Conservation (phyloP, 2,329 filamentous ascomycete species). For the Cyphellophora europaea region DNA sequence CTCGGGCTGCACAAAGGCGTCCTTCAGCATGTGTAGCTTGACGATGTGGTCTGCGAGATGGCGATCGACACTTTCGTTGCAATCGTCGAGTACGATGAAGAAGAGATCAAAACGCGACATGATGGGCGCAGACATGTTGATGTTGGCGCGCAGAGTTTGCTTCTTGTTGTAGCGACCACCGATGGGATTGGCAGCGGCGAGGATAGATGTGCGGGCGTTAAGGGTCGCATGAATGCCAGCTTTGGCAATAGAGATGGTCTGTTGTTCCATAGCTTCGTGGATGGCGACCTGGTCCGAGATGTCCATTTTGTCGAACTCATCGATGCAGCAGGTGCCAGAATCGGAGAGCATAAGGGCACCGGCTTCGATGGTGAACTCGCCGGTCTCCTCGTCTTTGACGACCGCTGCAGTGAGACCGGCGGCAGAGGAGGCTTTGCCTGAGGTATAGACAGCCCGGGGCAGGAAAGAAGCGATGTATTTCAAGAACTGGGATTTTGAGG, state of each 20-base stretch:
- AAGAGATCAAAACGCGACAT: slow-evolving; percentile 99
- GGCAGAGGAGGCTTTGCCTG: slow-evolving; percentile 92
- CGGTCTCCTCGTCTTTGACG: slow-evolving; percentile 95
- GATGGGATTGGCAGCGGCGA: slow-evolving; percentile 92
- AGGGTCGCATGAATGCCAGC: slow-evolving; percentile 96
- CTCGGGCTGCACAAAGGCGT: slow-evolving; percentile 83
- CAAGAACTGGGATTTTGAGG: slow-evolving; percentile 94
- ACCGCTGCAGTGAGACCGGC: slow-evolving; percentile 96
- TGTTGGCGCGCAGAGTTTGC: slow-evolving; percentile 82
- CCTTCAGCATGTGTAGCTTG: slow-evolving; percentile 81
- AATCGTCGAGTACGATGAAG: slow-evolving; percentile 95
- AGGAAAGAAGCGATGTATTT: slow-evolving; percentile 89
- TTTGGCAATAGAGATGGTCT: slow-evolving; percentile 98
- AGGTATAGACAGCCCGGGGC: slow-evolving; percentile 95
- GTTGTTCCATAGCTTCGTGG: slow-evolving; percentile 99
- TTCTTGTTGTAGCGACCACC: slow-evolving; percentile 97
- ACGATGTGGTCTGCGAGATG: slow-evolving; percentile 94
- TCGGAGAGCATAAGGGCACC: slow-evolving; percentile 95
- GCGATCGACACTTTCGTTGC: slow-evolving; percentile 82
- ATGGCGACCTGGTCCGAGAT: slow-evolving; percentile 95
- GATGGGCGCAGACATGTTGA: slow-evolving; percentile 98
- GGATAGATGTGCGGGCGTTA: slow-evolving; percentile 88
- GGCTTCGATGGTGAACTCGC: slow-evolving; percentile 97
- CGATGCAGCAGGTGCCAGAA: slow-evolving; percentile 95
- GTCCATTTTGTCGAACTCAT: slow-evolving; percentile 99